These are phyloP conservation scores for Eucalyptus melliodora DNA, from an alignment of 345 rosid genomes.

Conservation along the genomic window DNA sequence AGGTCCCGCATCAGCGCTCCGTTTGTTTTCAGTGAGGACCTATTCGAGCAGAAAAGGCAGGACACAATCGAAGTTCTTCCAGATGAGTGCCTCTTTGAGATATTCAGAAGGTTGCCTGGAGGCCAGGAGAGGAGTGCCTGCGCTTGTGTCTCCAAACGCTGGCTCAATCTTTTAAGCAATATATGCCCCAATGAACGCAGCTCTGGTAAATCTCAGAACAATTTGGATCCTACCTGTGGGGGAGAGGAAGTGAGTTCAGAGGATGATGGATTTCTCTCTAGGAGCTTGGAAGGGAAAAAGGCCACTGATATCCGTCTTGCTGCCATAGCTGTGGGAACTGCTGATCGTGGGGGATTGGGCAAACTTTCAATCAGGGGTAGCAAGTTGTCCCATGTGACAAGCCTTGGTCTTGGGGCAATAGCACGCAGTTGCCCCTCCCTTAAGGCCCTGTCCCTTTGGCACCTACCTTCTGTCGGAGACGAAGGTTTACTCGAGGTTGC, in stretches of 20 bases:
- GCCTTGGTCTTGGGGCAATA: constrained; percentile 60
- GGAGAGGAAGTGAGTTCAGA: constrained; percentile 11
- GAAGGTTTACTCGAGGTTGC: constrained; percentile 66
- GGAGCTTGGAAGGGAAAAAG: constrained; percentile 83
- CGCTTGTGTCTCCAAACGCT: constrained; percentile 78
- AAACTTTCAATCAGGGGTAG: constrained; percentile 61
- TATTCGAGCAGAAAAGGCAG: constrained; percentile 36
- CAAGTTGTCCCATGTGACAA: constrained; percentile 37
- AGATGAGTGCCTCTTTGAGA: constrained; percentile 91
- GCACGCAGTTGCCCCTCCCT: constrained; percentile 72
- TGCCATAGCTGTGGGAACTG: constrained; percentile 81
- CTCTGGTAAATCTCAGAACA: neutral
- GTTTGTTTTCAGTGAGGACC: constrained; percentile 39
- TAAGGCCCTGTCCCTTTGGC: constrained; percentile 62
- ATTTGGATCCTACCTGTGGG: neutral
- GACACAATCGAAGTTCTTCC: constrained; percentile 68
- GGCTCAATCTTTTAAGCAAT: constrained; percentile 72
- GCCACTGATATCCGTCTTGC: constrained; percentile 88
- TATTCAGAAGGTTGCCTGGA: constrained; percentile 61
- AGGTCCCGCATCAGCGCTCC: constrained; percentile 64
- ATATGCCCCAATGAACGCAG: constrained; percentile 48
- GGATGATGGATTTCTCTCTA: constrained; percentile 55
- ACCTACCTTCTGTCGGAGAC: constrained; percentile 43
- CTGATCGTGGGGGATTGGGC: constrained; percentile 73
- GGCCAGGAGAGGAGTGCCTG: constrained; percentile 71